phyloP scores from a whole-genome alignment of 108 stramenopile species.

The Pseudonitzschia multistriata region DNA sequence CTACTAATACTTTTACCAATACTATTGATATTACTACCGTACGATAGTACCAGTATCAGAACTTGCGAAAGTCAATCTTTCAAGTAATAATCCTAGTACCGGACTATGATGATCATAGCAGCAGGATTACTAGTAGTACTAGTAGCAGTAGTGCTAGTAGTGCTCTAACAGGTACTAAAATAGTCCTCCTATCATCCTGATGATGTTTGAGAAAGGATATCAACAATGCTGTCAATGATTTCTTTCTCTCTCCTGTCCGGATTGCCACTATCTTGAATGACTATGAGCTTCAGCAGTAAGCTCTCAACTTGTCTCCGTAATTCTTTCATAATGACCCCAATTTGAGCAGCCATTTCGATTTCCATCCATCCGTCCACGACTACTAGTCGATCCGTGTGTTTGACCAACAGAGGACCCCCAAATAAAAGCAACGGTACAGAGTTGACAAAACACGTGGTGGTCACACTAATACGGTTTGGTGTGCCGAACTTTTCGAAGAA shows the following conservation, averaged over 20 bases:
- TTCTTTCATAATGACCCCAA: slow-evolving; percentile 59
- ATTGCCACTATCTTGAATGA: neutral
- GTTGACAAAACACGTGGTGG: slow-evolving; percentile 64
- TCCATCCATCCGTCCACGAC: slow-evolving; percentile 74
- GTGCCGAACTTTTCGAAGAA: slow-evolving; percentile 84
- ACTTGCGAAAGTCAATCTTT: too few relatives aligned
- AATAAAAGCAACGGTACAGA: slow-evolving; percentile 66
- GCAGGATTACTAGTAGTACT: too few relatives aligned
- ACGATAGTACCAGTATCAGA: too few relatives aligned
- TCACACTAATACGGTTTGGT: slow-evolving; percentile 45
- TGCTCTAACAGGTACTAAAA: too few relatives aligned
- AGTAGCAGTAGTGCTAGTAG: too few relatives aligned
- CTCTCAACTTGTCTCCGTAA: slow-evolving; percentile 36
- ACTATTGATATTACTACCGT: too few relatives aligned
- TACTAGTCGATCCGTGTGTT: slow-evolving; percentile 56
- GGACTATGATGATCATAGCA: too few relatives aligned
- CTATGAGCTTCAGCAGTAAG: slow-evolving; percentile 11
- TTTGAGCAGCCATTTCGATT: slow-evolving; percentile 64
- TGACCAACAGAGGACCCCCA: slow-evolving; percentile 53
- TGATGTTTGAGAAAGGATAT: slow-evolving; percentile 6
- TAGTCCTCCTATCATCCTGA: neutral
- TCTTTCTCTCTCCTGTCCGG: neutral
- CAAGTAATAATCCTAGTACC: too few relatives aligned
- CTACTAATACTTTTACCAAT: too few relatives aligned
- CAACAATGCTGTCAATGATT: slow-evolving; percentile 3